phyloP scores from a whole-genome alignment of 2,329 filamentous ascomycete genomes.

The Coleophoma crateriformis region DNA sequence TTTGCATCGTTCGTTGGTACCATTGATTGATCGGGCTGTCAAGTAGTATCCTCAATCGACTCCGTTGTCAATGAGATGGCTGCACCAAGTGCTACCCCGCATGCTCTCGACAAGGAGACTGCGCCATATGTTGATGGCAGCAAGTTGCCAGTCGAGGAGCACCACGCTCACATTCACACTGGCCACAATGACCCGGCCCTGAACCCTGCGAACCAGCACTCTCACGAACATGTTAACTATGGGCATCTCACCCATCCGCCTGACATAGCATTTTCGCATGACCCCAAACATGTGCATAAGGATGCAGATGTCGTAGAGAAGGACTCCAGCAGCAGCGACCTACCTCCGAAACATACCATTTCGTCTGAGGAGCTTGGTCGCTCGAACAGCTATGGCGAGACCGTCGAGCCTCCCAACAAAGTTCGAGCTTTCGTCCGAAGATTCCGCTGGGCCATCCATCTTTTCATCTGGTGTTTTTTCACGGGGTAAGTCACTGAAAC shows the following conservation, averaged over 20 bases:
- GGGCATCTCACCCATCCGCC: neutral
- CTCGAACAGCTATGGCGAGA: neutral
- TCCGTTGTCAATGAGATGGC: neutral
- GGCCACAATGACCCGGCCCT: neutral
- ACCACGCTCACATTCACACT: neutral
- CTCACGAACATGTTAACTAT: neutral
- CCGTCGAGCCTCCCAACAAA: neutral
- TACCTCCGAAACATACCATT: neutral
- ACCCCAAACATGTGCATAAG: neutral
- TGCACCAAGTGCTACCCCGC: neutral
- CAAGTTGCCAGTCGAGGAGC: neutral
- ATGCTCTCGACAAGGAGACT: neutral
- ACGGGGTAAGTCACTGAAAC: neutral
- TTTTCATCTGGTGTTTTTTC: conserved; percentile 1
- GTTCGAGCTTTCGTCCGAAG: neutral
- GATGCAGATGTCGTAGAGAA: neutral
- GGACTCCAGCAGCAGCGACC: neutral
- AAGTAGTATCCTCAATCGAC: neutral
- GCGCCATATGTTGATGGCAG: neutral
- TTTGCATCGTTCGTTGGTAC: neutral
- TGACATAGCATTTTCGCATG: neutral
- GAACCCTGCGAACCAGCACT: neutral
- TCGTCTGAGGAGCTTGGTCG: neutral
- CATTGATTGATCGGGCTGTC: neutral
- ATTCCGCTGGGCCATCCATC: neutral